Conservation (phyloP, 352 stramenopile genomes). For the Phytophthora europaea region DNA sequence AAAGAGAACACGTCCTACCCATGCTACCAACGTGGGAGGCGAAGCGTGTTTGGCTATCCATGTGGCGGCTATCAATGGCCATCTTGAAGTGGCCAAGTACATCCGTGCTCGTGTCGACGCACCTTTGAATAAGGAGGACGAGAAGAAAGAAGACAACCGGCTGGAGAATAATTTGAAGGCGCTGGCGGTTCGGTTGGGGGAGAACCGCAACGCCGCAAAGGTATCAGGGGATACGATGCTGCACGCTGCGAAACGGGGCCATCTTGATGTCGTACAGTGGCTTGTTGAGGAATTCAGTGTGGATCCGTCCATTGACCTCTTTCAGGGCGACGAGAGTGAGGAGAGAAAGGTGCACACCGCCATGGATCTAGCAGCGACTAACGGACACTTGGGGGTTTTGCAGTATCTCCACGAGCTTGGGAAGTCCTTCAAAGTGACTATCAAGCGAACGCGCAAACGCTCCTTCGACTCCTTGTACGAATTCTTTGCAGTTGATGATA, state of each 20-base stretch:
- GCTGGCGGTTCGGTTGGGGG: neutral
- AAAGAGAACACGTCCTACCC: neutral
- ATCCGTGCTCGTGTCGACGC: slow-evolving; percentile 7
- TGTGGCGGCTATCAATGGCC: slow-evolving; percentile 20
- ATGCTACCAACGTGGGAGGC: slow-evolving; percentile 12
- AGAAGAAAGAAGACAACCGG: slow-evolving; percentile 1
- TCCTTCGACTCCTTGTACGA: neutral
- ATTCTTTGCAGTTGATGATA: neutral
- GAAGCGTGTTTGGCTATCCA: slow-evolving; percentile 28
- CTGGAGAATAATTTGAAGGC: neutral
- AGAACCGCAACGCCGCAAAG: neutral
- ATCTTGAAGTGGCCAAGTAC: slow-evolving; percentile 31
- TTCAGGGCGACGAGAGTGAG: neutral
- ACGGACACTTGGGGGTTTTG: slow-evolving; percentile 13
- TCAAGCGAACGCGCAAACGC: neutral
- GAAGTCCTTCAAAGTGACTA: neutral
- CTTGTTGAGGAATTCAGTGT: slow-evolving; percentile 6
- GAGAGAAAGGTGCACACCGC: neutral
- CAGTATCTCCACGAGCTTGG: slow-evolving; percentile 12
- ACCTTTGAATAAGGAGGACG: slow-evolving; percentile 2
- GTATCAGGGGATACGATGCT: slow-evolving; percentile 3
- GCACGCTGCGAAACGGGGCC: neutral
- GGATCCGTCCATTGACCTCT: slow-evolving; percentile 5
- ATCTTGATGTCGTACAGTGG: slow-evolving; percentile 6
- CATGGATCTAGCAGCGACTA: slow-evolving; percentile 10